Evolutionary conservation across 148 eudicot species (phyloP), one percentile per base, ranked within the genome.

Genomic region (Suaeda aralocaspica): DNA sequence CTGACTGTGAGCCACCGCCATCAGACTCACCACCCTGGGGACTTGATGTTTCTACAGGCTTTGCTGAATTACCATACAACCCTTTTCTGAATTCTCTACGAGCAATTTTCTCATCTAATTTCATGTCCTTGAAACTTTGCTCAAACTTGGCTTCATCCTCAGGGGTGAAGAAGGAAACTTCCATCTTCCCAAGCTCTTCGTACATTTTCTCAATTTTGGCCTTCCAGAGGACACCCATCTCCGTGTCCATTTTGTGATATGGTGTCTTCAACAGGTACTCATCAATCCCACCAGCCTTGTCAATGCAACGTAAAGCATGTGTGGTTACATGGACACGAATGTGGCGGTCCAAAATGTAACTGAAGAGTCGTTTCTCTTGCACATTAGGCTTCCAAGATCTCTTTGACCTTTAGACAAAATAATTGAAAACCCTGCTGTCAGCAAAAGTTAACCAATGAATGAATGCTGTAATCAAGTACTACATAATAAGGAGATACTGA

Each of bases 201-300:
- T 94, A 94, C 91, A 91, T 73, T 74, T 94, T 94, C 78, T 91
- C 92, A 11, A 91, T 89, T 68, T 94, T 91, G 56, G 91, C 77
- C 81, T 94, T 94, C 99, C 99, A 91, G 51, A 82, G 81, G 45
- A 91, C 80, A 42, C 99, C 99, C 82, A 87, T 72, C 53, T 94
- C 99, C 4, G 96, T 89, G 85, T 94, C 93, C 99, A 94, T 94
- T 78, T 94, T 91, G 52, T 87, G 87, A 79, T 94, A 91, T 0
- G 96, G 99, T 28, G 96, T 94, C 78, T 94, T 94, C 44, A 91
- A 84, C 68, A 94, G 78, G 78, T 94, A 91, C 87, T 94, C 99
- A 36, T 91, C 99, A 12, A 94, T 87, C 68, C 99, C 99, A 30
- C 97, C 99, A 4, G 96, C 99, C 76, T 91, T 91, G 86, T 93